Percentiles rank a stretch among this genome's conserved stretches.
Evolutionary conservation across 139 green algal genomes (phyloP).

Genomic region (Ostreobium quekettii): DNA sequence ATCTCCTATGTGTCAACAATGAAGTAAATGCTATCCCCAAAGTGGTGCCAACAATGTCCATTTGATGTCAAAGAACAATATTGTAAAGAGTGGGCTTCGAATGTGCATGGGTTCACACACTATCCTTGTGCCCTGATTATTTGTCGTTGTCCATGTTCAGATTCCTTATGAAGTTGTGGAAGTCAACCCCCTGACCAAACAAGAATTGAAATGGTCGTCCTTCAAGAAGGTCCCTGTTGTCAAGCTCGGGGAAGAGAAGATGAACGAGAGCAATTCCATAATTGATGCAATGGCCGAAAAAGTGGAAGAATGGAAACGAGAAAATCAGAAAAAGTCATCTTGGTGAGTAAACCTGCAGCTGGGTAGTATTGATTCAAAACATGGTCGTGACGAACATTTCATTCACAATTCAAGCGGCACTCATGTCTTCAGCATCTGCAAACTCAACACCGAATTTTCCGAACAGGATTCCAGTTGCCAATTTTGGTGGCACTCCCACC

Average conservation of each 20-base stretch:
- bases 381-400: too few species aligned
- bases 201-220: conserved; percentile 75
- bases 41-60: not conserved
- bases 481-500: too few species aligned
- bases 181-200: conserved; percentile 93
- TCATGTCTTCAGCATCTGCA: too few species aligned
- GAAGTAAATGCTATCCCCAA: too few species aligned
- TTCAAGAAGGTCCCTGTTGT: conserved; percentile 83
- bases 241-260: conserved; percentile 56
- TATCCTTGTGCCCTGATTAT: too few species aligned
- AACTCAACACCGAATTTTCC: too few species aligned
- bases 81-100: not conserved
- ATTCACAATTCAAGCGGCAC: too few species aligned
- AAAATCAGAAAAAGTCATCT: conserved; percentile 6
- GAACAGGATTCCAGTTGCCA: too few species aligned
- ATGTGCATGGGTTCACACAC: not conserved
- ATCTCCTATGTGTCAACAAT: too few species aligned
- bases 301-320: conserved; percentile 21
- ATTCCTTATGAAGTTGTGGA: conserved; percentile 88
- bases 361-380: too few species aligned
- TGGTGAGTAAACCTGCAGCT: not conserved
- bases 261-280: conserved; percentile 80
- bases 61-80: not conserved
- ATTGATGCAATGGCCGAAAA: conserved; percentile 63
- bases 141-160: conserved; percentile 35